Evolutionary conservation across 75 land plant genomes (phyloP).

Genomic region (Sequoia sempervirens): DNA sequence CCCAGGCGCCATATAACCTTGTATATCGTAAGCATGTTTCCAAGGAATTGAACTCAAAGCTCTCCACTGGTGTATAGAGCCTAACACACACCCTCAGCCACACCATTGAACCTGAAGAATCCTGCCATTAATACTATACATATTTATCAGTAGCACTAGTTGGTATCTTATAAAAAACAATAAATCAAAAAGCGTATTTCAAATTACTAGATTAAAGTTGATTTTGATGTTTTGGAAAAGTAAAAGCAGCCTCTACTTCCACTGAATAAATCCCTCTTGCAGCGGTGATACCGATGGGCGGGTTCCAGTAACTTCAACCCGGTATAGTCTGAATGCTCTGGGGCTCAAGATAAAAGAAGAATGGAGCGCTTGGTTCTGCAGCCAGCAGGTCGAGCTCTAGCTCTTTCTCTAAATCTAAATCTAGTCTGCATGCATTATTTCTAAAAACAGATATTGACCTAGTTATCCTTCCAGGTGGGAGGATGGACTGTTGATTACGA

Average conservation of each 20-base stretch:
- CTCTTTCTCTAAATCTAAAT: not conserved
- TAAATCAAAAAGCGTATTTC: not conserved
- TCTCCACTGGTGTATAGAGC: not conserved
- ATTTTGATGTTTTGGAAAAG: not conserved
- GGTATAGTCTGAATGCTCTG: constrained; percentile 40
- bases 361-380: constrained; percentile 58
- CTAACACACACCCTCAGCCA: not conserved
- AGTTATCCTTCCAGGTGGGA: constrained; percentile 25
- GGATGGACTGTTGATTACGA: constrained; percentile 65
- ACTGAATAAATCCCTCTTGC: not conserved
- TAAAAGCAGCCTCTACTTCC: not conserved
- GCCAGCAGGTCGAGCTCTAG: constrained; percentile 33
- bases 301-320: constrained; percentile 61
- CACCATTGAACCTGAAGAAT: not conserved
- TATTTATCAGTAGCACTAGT: not conserved
- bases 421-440: not conserved
- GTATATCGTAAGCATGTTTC: too few relatives aligned
- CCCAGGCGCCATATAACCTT: too few relatives aligned
- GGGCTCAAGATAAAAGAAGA: constrained; percentile 32
- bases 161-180: not conserved
- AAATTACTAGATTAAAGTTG: not conserved
- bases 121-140: not conserved
- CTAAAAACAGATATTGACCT: not conserved
- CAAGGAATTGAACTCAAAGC: not conserved
- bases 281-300: constrained; percentile 69